Conservation (phyloP, 2,329 filamentous ascomycete species). For the Clarireedia hainanense region DNA sequence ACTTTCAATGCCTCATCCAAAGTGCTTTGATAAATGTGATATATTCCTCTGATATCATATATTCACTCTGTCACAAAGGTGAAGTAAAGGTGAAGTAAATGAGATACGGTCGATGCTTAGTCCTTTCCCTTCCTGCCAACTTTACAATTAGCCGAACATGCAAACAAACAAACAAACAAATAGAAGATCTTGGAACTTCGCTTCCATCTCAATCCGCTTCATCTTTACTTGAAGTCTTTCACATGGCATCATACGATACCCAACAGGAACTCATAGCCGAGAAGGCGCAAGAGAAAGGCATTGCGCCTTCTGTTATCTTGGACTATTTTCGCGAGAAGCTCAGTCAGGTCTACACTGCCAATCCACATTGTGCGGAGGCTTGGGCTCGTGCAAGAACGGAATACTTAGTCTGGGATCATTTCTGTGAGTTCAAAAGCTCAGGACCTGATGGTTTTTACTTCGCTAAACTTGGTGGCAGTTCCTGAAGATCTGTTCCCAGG, state of each 20-base stretch:
- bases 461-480: too few species aligned
- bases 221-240: background rate
- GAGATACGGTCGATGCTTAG: too few species aligned
- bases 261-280: background rate
- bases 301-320: background rate
- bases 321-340: background rate
- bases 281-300: constrained; percentile 7
- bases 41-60: too few species aligned
- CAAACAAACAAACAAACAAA: background rate
- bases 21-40: too few species aligned
- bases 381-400: constrained; percentile 9
- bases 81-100: too few species aligned
- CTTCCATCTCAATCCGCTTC: background rate
- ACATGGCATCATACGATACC: background rate
- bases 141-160: too few species aligned
- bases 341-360: background rate
- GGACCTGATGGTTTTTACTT: too few species aligned
- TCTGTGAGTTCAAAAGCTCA: constrained; percentile 1
- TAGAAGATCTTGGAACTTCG: background rate
- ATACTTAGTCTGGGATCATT: constrained; percentile 7
- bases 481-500: too few species aligned
- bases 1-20: too few species aligned
- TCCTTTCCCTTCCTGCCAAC: too few species aligned
- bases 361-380: background rate
- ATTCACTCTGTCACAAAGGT: too few species aligned